Base-by-base conservation (phyloP, 2,329 filamentous ascomycete species). In the Salinomyces thailandicus region DNA sequence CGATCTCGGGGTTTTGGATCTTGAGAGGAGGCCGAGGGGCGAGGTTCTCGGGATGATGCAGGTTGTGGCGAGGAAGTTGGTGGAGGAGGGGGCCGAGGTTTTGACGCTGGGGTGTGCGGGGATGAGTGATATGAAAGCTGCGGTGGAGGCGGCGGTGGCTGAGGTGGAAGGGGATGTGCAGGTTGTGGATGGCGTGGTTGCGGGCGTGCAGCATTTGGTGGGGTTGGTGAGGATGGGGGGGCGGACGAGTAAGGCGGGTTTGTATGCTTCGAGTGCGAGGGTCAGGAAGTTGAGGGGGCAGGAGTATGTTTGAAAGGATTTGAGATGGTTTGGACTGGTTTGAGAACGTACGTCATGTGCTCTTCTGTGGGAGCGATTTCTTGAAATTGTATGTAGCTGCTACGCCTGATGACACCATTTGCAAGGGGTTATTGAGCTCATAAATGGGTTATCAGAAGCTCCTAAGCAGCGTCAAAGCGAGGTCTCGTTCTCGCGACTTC, bases 101-200 rank as follows among this genome's bases (percentile, higher is more conserved):
- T 39, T 68, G 14, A 51, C 61, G 5, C 46, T 71, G 17, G 67
- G 67, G 0, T 71, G 67, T 46, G 66, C 67, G 12, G 67, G 67
- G 0, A 70, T 72, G 68, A 61, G 61, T 7, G 64, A 61, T 27
- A 53, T 71, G 56, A 64, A 63, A 35, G 36, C 50, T 16, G 62
- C 62, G 3, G 65, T 69, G 28, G 64, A 70, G 43, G 54, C 64
- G 18, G 66, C 61, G 0, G 69, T 72, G 0, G 60, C 59, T 0
- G 54, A 60, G 18, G 69, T 72, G 0, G 60, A 59, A 0, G 54
- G 60, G 18, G 57, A 61, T 1, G 62, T 67, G 19, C 67, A 68
- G 49, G 66, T 73, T 5, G 57, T 72, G 17, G 69, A 73, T 54
- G 67, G 68, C 0, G 69, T 73, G 1, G 60, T 63, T 17, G 61